Percentiles rank a stretch among this genome's conserved stretches.
These are phyloP conservation scores for Coemansia sp. DNA, from an alignment of 192 early-diverging fungal species.

Conservation along the genomic window DNA sequence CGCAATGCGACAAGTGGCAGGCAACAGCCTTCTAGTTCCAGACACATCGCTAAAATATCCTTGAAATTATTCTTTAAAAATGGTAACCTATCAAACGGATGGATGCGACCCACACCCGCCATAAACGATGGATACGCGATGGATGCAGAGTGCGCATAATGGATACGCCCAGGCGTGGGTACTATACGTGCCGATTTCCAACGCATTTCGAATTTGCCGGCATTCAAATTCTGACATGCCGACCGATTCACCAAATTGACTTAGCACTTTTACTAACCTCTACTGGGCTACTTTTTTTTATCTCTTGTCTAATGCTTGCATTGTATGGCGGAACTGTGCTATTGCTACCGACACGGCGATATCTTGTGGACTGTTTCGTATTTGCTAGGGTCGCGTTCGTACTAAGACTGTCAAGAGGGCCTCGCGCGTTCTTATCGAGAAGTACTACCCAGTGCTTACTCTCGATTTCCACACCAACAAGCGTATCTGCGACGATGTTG, in stretches of 20 bases:
- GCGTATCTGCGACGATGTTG: conserved; percentile 96
- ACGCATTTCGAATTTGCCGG: background rate
- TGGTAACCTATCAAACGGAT: conserved; percentile 5
- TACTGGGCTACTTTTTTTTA: background rate
- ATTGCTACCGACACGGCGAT: background rate
- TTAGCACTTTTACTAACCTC: background rate
- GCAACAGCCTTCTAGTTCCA: background rate
- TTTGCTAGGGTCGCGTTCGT: conserved; percentile 86
- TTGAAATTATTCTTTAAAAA: conserved; percentile 5
- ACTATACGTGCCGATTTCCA: background rate
- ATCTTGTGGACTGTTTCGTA: background rate
- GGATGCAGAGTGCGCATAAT: conserved; percentile 1
- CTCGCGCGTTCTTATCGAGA: conserved; percentile 99
- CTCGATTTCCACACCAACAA: conserved; percentile 99
- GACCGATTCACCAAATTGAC: background rate
- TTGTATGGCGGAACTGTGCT: background rate
- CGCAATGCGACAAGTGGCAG: background rate
- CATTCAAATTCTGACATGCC: conserved; percentile 3
- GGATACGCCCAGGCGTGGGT: background rate
- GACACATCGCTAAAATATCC: conserved; percentile 5
- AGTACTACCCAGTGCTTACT: conserved; percentile 99
- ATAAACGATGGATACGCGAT: conserved; percentile 4
- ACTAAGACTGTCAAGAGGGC: conserved; percentile 99
- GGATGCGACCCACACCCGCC: conserved; percentile 3
- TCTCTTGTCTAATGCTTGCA: background rate